Evolutionary conservation across 345 rosid species (phyloP).

Genomic region (Carallia pectinifolia): DNA sequence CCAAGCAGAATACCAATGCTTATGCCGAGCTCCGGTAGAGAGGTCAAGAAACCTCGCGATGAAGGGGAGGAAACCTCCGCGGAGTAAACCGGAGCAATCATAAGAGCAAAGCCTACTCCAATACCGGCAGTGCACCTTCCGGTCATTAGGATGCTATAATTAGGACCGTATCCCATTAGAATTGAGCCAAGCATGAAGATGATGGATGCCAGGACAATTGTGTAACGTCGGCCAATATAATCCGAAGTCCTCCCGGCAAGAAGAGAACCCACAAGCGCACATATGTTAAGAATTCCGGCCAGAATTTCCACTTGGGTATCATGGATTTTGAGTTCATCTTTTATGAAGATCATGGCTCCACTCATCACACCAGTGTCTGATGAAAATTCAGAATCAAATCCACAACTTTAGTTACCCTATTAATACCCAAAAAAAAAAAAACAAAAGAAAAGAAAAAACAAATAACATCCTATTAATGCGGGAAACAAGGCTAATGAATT

Average conservation of each 20-base stretch:
- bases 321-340: constrained; percentile 66
- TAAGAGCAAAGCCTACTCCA: constrained; percentile 83
- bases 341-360: constrained; percentile 89
- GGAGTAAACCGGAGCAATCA: constrained; percentile 88
- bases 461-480: too few relatives aligned
- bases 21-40: constrained; percentile 80
- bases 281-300: constrained; percentile 76
- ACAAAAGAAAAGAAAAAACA: too few relatives aligned
- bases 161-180: constrained; percentile 81
- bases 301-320: constrained; percentile 69
- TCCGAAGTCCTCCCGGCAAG: constrained; percentile 88
- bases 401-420: neutral
- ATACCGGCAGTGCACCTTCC: constrained; percentile 83
- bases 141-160: constrained; percentile 47
- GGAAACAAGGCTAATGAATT: too few relatives aligned
- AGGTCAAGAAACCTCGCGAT: constrained; percentile 61
- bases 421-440: neutral
- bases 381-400: neutral
- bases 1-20: constrained; percentile 70
- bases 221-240: constrained; percentile 76
- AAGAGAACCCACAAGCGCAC: constrained; percentile 74
- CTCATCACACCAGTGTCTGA: constrained; percentile 97
- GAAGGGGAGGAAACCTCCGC: constrained; percentile 74
- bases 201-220: constrained; percentile 60
- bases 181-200: constrained; percentile 74